Conservation (phyloP, 164 flowering plant species). For the Tetracentron sinense region DNA sequence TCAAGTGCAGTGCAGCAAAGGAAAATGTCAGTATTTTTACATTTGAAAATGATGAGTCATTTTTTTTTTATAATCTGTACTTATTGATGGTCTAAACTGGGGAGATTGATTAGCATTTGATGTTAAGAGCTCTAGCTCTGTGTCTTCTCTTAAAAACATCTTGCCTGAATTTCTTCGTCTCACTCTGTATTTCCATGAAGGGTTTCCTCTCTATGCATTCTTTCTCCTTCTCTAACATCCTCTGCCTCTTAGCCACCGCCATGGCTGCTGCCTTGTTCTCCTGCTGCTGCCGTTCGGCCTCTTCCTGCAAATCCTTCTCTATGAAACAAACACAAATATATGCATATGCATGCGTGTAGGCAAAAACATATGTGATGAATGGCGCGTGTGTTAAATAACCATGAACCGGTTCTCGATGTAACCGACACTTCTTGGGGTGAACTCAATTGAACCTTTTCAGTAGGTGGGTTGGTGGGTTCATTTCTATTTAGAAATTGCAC, state of each 20-base stretch:
- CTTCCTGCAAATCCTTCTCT: slow-evolving; percentile 34
- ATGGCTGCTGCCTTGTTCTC: slow-evolving; percentile 41
- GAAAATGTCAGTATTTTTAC: background rate
- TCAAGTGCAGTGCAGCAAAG: background rate
- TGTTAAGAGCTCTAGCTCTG: slow-evolving; percentile 39
- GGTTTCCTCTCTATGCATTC: slow-evolving; percentile 50
- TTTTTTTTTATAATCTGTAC: background rate
- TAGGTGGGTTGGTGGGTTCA: background rate
- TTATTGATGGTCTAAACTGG: background rate
- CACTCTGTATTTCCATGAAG: slow-evolving; percentile 49
- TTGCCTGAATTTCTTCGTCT: slow-evolving; percentile 67
- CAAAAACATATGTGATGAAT: background rate
- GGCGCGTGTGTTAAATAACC: background rate
- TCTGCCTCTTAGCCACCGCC: slow-evolving; percentile 55
- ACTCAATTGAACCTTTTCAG: background rate
- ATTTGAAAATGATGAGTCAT: too few species aligned
- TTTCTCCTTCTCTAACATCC: slow-evolving; percentile 55
- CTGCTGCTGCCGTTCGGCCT: slow-evolving; percentile 35
- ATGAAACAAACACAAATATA: background rate
- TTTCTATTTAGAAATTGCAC: too few species aligned
- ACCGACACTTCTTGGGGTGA: background rate
- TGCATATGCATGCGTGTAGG: background rate
- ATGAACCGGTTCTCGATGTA: too few species aligned
- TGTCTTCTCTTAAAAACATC: slow-evolving; percentile 62
- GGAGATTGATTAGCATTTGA: slow-evolving; percentile 7